Base-by-base conservation (phyloP, 495 filamentous ascomycete genomes). In the Apiosordaria backusii region DNA sequence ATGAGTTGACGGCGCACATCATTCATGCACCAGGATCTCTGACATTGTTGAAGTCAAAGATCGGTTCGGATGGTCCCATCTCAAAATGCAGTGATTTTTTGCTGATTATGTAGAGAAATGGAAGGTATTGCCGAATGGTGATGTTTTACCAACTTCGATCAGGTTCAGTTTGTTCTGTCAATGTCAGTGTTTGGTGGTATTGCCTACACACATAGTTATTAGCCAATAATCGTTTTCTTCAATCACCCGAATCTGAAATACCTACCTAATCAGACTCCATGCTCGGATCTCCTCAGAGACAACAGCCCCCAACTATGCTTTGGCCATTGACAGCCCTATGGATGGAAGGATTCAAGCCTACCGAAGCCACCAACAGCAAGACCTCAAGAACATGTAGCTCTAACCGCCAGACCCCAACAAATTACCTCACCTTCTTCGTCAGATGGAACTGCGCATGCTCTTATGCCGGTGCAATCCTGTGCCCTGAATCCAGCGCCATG, bases 81-180 rank as follows among this genome's bases (percentile, higher is more conserved):
- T 13, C 16, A 2, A n/a, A 45, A 45, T 13, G 10, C 0, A 45
- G 10, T 45, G 0, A 7, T 13, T 13, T 45, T 13, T 9, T 22
- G n/a, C 16, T 55, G 52, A 13, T 23, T 55, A 55, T 50, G 16
- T 15, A 23, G n/a, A 10, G n/a, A 21, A 55, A 23, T 19, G 52
- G 52, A 55, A 55, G 52, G 52, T 55, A 55, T 55, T 55, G 19
- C 18, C 52, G 52, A n/a, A 55, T 19, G 52, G n/a, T 6, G n/a
- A 55, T 2, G 52, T 55, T 19, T 2, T 55, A n/a, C 16, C 13
- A 45, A 1, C 35, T 45, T 2, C 10, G 2, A 3, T 45, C 35
- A 0, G 35, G n/a, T n/a, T n/a, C n/a, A n/a, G n/a, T n/a, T n/a
- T n/a, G n/a, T n/a, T n/a, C n/a, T n/a, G n/a, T n/a, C n/a, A n/a